These are phyloP conservation scores for Xylaria hypoxylon DNA, from an alignment of 2,329 filamentous ascomycete genomes.

Conservation along the genomic window DNA sequence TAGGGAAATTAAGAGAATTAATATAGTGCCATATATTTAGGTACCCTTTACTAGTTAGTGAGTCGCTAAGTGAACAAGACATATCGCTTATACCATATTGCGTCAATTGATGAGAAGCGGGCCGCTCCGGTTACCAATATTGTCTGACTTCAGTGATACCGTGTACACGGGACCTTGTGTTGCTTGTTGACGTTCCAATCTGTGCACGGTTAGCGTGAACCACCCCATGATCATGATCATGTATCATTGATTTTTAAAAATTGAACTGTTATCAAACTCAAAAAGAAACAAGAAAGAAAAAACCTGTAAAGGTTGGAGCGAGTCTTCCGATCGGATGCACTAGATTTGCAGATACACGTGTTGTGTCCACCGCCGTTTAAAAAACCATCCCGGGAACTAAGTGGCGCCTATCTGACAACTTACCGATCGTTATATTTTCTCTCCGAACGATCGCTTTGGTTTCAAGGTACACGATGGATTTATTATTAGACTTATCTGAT, in stretches of 20 bases:
- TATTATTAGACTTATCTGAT: slow-evolving; percentile 26
- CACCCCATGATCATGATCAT: slow-evolving; percentile 6
- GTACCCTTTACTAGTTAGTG: neutral
- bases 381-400: slow-evolving; percentile 15
- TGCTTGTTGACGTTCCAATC: slow-evolving; percentile 17
- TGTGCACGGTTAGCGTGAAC: neutral
- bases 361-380: slow-evolving; percentile 5
- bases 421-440: slow-evolving; percentile 23
- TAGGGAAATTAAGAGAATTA: slow-evolving; percentile 30
- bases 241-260: neutral
- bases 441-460: neutral
- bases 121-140: slow-evolving; percentile 2
- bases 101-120: slow-evolving; percentile 13
- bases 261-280: neutral
- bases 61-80: slow-evolving; percentile 7
- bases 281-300: no score
- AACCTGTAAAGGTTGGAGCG: neutral
- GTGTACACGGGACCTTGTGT: slow-evolving; percentile 22
- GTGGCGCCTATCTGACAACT: slow-evolving; percentile 17
- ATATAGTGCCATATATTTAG: slow-evolving; percentile 8
- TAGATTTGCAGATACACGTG: slow-evolving; percentile 7
- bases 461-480: slow-evolving; percentile 12
- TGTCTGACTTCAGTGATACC: slow-evolving; percentile 10
- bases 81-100: slow-evolving; percentile 24
- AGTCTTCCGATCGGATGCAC: neutral